Conservation (phyloP, 2,329 filamentous ascomycete species). For the Cercospora brassicicola region DNA sequence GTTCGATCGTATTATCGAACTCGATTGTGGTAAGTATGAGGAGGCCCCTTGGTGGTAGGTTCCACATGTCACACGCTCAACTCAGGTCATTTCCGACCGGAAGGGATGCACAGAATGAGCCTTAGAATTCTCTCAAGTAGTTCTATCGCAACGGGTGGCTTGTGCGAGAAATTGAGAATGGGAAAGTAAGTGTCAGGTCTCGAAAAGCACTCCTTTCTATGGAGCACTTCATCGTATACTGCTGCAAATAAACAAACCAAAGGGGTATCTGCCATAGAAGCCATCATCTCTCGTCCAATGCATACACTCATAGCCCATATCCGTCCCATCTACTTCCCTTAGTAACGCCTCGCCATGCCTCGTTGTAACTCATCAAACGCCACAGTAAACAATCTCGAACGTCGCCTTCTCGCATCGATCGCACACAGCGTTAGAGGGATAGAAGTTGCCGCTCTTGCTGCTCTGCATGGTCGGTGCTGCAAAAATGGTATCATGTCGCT, state of each 20-base stretch:
- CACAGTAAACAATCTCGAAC: slow-evolving; percentile 24
- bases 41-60: not conserved
- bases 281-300: slow-evolving; percentile 1
- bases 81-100: not conserved
- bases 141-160: not conserved
- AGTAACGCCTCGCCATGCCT: not conserved
- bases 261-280: slow-evolving; percentile 7
- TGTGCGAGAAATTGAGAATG: not conserved
- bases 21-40: not conserved
- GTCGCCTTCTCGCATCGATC: slow-evolving; percentile 17
- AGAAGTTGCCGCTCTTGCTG: slow-evolving; percentile 8
- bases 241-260: not conserved
- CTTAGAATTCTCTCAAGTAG: not conserved
- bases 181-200: not conserved
- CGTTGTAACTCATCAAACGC: slow-evolving; percentile 3
- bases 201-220: not conserved
- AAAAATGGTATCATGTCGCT: slow-evolving; percentile 17
- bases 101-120: not conserved
- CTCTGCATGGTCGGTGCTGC: slow-evolving; percentile 11
- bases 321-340: not conserved
- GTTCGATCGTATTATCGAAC: not conserved
- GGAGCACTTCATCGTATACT: not conserved
- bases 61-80: not conserved
- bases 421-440: slow-evolving; percentile 10
- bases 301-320: slow-evolving; percentile 3